Evolutionary conservation across 768 basidiomycete species (phyloP).

Genomic region (Auricularia heimuer): DNA sequence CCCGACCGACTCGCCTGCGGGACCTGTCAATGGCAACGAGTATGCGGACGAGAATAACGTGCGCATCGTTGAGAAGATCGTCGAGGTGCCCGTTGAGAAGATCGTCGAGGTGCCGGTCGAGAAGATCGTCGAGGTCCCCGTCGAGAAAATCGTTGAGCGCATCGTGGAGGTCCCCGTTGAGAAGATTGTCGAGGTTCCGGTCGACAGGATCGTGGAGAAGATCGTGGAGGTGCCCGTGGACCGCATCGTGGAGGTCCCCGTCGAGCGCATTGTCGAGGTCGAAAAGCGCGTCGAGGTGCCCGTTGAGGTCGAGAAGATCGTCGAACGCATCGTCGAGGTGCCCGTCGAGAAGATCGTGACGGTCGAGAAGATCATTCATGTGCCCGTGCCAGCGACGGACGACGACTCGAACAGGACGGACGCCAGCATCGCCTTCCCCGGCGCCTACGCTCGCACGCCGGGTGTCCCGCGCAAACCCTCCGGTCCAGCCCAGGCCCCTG

Average conservation of each 20-base stretch:
- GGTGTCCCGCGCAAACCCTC: background rate
- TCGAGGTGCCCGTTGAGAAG: constrained; percentile 18
- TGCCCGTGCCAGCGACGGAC: background rate
- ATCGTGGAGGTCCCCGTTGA: constrained; percentile 21
- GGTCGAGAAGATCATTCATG: constrained; percentile 18
- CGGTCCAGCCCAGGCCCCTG: background rate
- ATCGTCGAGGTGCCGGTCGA: constrained; percentile 17
- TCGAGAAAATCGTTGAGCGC: constrained; percentile 16
- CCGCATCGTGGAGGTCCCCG: constrained; percentile 15
- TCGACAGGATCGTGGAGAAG: constrained; percentile 19
- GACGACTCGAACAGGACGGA: background rate
- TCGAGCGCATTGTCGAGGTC: constrained; percentile 7
- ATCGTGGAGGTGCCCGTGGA: constrained; percentile 17
- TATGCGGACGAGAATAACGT: constrained; percentile 14
- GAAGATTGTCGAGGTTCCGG: constrained; percentile 10
- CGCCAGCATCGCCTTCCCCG: background rate
- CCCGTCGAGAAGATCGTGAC: constrained; percentile 16
- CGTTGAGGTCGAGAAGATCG: too few species aligned
- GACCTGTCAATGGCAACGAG: constrained; percentile 12
- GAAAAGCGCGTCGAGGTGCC: constrained; percentile 10
- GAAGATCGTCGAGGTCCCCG: constrained; percentile 19
- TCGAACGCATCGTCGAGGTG: constrained; percentile 19
- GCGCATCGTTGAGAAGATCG: constrained; percentile 15
- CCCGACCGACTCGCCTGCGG: constrained; percentile 13
- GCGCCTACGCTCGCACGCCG: background rate